phyloP scores from a whole-genome alignment of 139 green algal species.

The Astrephomene gubernaculifera region DNA sequence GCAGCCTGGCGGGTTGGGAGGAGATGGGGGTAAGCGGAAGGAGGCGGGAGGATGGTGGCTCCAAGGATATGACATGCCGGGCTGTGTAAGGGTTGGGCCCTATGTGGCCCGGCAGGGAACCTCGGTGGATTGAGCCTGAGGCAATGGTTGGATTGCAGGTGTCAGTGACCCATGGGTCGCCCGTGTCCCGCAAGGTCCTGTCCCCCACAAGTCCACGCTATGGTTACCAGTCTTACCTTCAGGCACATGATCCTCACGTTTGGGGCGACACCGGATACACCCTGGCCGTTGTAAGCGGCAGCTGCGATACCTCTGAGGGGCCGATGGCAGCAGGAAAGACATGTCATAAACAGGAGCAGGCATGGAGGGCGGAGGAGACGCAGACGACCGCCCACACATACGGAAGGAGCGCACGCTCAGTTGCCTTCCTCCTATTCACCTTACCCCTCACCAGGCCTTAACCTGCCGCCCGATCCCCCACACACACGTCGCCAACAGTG shows the following conservation, averaged over 20 bases:
- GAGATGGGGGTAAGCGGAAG: not conserved
- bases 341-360: too few species aligned
- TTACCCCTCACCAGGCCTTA: not conserved
- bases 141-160: too few species aligned
- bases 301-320: not conserved
- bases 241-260: conserved; percentile 14
- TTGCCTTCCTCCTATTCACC: too few species aligned
- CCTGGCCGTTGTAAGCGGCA: not conserved
- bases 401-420: too few species aligned
- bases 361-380: too few species aligned
- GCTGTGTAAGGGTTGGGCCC: not conserved
- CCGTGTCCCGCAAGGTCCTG: too few species aligned
- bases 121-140: not conserved
- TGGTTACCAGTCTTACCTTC: not conserved
- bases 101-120: not conserved
- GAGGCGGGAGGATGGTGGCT: not conserved
- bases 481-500: not conserved
- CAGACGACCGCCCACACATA: too few species aligned
- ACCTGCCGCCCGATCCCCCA: not conserved
- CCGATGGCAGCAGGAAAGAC: not conserved
- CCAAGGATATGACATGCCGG: not conserved
- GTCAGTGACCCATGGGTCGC: too few species aligned
- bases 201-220: too few species aligned
- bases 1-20: not conserved
- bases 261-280: not conserved